Base-by-base conservation (phyloP, 2,329 filamentous ascomycete genomes). In the Hirsutella thompsonii region DNA sequence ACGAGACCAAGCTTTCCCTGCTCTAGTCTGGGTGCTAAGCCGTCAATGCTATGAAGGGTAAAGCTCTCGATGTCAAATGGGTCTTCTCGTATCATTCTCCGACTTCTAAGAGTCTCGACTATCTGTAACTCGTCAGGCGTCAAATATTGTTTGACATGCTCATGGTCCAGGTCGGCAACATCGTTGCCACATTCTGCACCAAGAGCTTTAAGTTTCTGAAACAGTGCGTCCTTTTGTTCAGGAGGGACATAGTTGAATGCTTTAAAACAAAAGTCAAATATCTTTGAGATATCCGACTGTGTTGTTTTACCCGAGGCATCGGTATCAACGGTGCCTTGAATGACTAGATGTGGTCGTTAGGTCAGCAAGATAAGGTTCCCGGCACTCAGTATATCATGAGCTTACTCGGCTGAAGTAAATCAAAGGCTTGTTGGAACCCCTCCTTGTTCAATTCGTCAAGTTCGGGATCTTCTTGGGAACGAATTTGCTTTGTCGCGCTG, bases 391-490 rank as follows among this genome's bases (percentile, higher is more conserved):
- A n/a, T n/a, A n/a, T n/a, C n/a, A n/a, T n/a, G n/a, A n/a, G 49
- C 56, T 41, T 57, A 67, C 63, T 57, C 0, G 64, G 64, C 44
- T 51, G 43, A 47, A 68, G 63, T 18, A 61, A 48, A 6, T 51
- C 49, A 47, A 70, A 69, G 9, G 49, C 55, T 4, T 54, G 55
- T 38, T 62, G 60, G 41, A 68, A 69, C 5, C 53, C 51, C 1
- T 60, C 53, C 44, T 70, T 65, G 20, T 67, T 56, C 11, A 56
- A 56, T 41, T 69, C 64, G 9, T 48, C 55, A 4, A 70, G 46
- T 4, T 70, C 53, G 0, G 61, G 58, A 40, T 61, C 50, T 8
- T 67, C 57, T 23, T 59, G 49, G 3, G 43, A 38, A 5, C 55
- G 48, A 14, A 71, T 69, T 47, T 71, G 68, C 47, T 60, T 50